These are phyloP conservation scores for Globisporangium echinulatum DNA, from an alignment of 352 stramenopile genomes.

Conservation along the genomic window DNA sequence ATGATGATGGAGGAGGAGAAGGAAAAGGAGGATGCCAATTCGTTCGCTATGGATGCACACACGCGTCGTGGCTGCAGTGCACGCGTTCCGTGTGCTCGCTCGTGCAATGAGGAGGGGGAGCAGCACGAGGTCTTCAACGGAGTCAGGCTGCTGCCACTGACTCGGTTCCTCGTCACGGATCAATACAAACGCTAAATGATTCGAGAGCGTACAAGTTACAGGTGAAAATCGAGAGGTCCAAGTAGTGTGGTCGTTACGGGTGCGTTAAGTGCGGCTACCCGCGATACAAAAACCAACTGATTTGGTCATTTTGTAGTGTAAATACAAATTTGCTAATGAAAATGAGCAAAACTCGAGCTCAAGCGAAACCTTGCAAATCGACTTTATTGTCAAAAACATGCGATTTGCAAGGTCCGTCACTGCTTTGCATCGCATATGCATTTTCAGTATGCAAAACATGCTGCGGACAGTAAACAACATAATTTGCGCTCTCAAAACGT, in stretches of 20 bases:
- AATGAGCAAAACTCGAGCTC: conserved; percentile 9
- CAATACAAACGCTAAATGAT: neutral
- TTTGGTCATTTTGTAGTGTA: too few relatives aligned
- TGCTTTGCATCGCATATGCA: neutral
- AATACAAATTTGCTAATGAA: conserved; percentile 7
- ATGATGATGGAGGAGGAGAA: neutral
- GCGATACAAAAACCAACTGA: too few relatives aligned
- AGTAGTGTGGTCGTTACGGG: too few relatives aligned
- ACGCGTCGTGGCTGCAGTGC: neutral
- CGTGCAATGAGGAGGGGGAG: neutral
- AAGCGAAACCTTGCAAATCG: neutral
- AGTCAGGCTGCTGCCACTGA: neutral
- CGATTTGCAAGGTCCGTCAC: too few relatives aligned
- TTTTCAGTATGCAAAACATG: too few relatives aligned
- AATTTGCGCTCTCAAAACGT: too few relatives aligned
- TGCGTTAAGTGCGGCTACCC: too few relatives aligned
- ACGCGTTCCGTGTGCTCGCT: neutral
- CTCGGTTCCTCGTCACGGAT: neutral
- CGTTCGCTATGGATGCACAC: neutral
- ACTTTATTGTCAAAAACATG: neutral
- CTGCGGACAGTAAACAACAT: too few relatives aligned
- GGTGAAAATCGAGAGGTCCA: too few relatives aligned
- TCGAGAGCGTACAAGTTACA: neutral
- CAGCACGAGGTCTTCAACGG: neutral
- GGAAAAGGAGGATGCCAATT: neutral